Percentiles rank a stretch among this genome's conserved stretches.
Evolutionary conservation across 2,329 filamentous ascomycete species (phyloP).

Genomic region (Fusarium lateritium): DNA sequence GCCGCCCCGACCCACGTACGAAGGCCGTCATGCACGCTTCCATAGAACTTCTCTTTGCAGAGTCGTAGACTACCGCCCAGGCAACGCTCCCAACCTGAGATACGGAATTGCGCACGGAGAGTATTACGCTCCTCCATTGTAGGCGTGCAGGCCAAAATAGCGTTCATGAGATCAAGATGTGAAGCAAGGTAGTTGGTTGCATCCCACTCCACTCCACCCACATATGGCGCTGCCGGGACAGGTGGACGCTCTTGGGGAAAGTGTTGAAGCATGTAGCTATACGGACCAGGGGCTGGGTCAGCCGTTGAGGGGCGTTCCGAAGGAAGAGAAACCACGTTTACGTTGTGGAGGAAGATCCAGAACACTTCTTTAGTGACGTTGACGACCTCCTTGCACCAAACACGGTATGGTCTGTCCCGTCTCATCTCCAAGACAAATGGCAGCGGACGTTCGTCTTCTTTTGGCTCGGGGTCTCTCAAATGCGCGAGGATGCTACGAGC

Average conservation of each 20-base stretch:
- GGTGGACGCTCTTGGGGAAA: constrained; percentile 91
- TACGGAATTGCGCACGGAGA: constrained; percentile 81
- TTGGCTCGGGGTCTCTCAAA: constrained; percentile 82
- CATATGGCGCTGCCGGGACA: constrained; percentile 93
- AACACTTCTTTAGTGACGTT: constrained; percentile 98
- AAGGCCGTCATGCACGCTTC: constrained; percentile 88
- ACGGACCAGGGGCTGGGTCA: constrained; percentile 55
- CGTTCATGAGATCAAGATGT: constrained; percentile 93
- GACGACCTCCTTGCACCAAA: constrained; percentile 94
- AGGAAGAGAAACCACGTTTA: constrained; percentile 85
- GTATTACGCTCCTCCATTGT: constrained; percentile 78
- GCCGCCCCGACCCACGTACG: constrained; percentile 93
- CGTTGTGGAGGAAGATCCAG: constrained; percentile 97
- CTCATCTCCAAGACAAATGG: constrained; percentile 93
- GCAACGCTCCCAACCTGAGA: constrained; percentile 92
- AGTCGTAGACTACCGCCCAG: constrained; percentile 88
- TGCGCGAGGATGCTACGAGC: constrained; percentile 83
- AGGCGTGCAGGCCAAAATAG: constrained; percentile 85
- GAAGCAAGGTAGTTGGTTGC: constrained; percentile 96
- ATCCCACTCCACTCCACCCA: constrained; percentile 98
- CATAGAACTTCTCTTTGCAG: constrained; percentile 98
- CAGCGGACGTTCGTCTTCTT: constrained; percentile 82
- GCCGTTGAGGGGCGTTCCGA: constrained; percentile 54
- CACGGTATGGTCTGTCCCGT: constrained; percentile 86
- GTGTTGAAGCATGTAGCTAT: constrained; percentile 76